A percentile compares a stretch with the other conserved stretches of the same genome.
Evolutionary conservation across 257 asterid genomes (phyloP).

Genomic region (Paulownia fortunei): DNA sequence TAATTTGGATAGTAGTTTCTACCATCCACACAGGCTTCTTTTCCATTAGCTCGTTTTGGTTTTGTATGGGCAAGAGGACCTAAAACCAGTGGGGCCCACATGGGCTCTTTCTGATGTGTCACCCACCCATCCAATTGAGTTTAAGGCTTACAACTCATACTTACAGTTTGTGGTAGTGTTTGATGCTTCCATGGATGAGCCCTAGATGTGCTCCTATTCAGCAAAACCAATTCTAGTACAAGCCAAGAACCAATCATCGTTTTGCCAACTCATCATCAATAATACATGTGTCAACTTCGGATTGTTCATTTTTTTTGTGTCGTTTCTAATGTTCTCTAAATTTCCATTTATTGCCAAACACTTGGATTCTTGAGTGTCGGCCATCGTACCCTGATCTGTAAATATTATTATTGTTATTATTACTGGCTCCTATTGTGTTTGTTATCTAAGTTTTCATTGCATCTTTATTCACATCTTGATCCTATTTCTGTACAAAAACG

Average conservation of each 20-base stretch:
- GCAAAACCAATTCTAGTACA: conserved; percentile 36
- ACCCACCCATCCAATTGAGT: conserved; percentile 59
- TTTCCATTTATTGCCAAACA: conserved; percentile 11
- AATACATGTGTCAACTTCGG: conserved; percentile 17
- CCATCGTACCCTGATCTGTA: too few relatives aligned
- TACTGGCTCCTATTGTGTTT: too few relatives aligned
- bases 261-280: conserved; percentile 38
- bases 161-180: conserved; percentile 34
- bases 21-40: conserved; percentile 7
- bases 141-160: conserved; percentile 52
- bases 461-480: too few relatives aligned
- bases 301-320: background rate
- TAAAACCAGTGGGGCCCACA: conserved; percentile 22
- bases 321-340: background rate
- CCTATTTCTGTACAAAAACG: too few relatives aligned
- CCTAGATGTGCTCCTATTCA: conserved; percentile 39
- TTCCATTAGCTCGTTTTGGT: conserved; percentile 22
- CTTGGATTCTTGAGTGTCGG: background rate
- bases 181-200: conserved; percentile 33
- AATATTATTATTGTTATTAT: too few relatives aligned
- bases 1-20: conserved; percentile 30
- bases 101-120: conserved; percentile 47
- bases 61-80: background rate
- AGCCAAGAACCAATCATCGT: conserved; percentile 15
- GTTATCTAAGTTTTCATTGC: too few relatives aligned